phyloP scores from a whole-genome alignment of 2,329 filamentous ascomycete species.

The Penicillium sp. region DNA sequence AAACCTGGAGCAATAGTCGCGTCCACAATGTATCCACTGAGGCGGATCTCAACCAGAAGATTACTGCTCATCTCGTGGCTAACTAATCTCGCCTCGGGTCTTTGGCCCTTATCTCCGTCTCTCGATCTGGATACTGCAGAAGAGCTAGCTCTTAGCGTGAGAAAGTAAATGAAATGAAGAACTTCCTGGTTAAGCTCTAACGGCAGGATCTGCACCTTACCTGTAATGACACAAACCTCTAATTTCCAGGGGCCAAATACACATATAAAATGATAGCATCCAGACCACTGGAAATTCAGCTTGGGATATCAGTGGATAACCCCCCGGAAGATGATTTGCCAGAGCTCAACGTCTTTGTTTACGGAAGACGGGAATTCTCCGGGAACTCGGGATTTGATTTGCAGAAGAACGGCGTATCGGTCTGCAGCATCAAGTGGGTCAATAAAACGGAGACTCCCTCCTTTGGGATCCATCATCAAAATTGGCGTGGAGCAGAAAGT shows the following conservation, averaged over 20 bases:
- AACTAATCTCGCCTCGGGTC: not conserved
- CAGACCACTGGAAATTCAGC: not conserved
- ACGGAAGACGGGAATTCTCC: conserved; percentile 11
- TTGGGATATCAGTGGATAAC: not conserved
- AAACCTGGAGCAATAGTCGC: conserved; percentile 20
- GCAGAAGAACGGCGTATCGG: conserved; percentile 1
- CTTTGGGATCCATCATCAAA: conserved; percentile 13
- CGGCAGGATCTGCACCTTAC: not conserved
- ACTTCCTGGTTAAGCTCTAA: not conserved
- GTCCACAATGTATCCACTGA: conserved; percentile 18
- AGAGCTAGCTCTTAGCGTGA: not conserved
- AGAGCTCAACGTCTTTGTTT: conserved; percentile 1
- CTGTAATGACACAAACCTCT: no score
- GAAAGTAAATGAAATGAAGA: not conserved
- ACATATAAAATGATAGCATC: conserved; percentile 2
- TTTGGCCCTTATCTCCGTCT: conserved; percentile 1
- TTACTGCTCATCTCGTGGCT: conserved; percentile 13
- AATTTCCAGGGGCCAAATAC: not conserved
- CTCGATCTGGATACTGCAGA: conserved; percentile 5
- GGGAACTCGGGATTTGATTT: conserved; percentile 25
- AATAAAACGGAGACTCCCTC: conserved; percentile 5
- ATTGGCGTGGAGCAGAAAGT: conserved; percentile 10
- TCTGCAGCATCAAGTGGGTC: conserved; percentile 11
- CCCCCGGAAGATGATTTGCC: conserved; percentile 1
- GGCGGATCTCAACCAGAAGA: conserved; percentile 21